phyloP scores from a whole-genome alignment of 2,329 filamentous ascomycete genomes.

The Diplodia mutila region DNA sequence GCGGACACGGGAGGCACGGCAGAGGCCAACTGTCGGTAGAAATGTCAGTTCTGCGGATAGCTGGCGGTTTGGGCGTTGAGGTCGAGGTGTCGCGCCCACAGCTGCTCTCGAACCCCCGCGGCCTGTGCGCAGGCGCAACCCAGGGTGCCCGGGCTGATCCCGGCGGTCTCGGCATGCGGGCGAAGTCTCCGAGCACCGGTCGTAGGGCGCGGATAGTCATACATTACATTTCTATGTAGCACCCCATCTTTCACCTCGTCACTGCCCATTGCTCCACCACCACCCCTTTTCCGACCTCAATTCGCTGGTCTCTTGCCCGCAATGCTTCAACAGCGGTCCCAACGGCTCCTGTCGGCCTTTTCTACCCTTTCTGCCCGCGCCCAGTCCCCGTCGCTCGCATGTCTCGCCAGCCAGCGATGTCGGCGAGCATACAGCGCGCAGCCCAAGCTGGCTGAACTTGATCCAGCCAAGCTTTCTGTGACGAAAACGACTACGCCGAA shows the following conservation, averaged over 20 bases:
- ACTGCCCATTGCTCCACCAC: slow-evolving; percentile 21
- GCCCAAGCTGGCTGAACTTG: slow-evolving; percentile 67
- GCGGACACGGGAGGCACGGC: slow-evolving; percentile 4
- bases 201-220: slow-evolving; percentile 14
- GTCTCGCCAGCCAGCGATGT: slow-evolving; percentile 46
- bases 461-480: slow-evolving; percentile 75
- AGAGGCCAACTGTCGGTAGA: background rate
- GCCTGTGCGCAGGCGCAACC: background rate
- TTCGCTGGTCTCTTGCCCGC: slow-evolving; percentile 27
- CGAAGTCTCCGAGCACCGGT: slow-evolving; percentile 9
- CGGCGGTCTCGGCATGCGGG: slow-evolving; percentile 7
- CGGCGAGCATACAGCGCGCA: slow-evolving; percentile 56
- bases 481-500: slow-evolving; percentile 78
- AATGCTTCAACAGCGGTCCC: slow-evolving; percentile 45
- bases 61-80: slow-evolving; percentile 5
- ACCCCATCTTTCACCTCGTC: slow-evolving; percentile 14
- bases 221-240: slow-evolving; percentile 17
- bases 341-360: slow-evolving; percentile 57
- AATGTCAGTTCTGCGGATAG: background rate
- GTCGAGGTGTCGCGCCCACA: slow-evolving; percentile 16
- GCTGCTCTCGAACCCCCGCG: slow-evolving; percentile 7
- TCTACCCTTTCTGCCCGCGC: slow-evolving; percentile 29
- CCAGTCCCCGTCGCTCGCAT: slow-evolving; percentile 33
- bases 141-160: background rate
- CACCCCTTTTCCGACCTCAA: slow-evolving; percentile 3